Percentiles rank a stretch among this genome's conserved stretches.
phyloP scores from a whole-genome alignment of 768 basidiomycete genomes.

The Gelatoporia subvermispora region DNA sequence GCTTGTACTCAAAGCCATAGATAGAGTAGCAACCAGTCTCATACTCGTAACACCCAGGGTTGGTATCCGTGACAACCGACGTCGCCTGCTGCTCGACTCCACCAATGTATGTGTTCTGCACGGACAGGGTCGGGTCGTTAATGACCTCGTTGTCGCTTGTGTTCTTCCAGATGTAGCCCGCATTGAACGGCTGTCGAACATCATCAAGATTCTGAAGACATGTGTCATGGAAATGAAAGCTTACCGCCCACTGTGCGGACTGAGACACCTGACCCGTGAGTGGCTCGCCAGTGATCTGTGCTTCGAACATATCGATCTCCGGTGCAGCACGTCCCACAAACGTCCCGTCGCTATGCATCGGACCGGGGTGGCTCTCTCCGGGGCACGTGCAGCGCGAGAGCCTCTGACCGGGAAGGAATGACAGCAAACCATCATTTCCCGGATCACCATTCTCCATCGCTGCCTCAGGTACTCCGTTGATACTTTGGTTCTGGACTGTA shows the following conservation, averaged over 20 bases:
- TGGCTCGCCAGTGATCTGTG: slow-evolving; percentile 49
- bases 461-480: slow-evolving; percentile 56
- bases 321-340: slow-evolving; percentile 78
- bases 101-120: slow-evolving; percentile 63
- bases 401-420: slow-evolving; percentile 84
- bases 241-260: slow-evolving; percentile 76
- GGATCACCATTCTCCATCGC: slow-evolving; percentile 61
- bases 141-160: slow-evolving; percentile 56
- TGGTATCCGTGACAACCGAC: slow-evolving; percentile 63
- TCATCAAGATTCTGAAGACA: background rate
- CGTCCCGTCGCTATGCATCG: slow-evolving; percentile 67
- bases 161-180: slow-evolving; percentile 65
- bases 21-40: slow-evolving; percentile 57
- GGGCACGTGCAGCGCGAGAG: slow-evolving; percentile 86
- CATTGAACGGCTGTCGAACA: slow-evolving; percentile 61
- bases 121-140: slow-evolving; percentile 45
- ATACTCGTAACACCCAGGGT: slow-evolving; percentile 66
- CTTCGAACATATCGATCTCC: slow-evolving; percentile 90
- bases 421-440: slow-evolving; percentile 48
- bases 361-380: slow-evolving; percentile 85
- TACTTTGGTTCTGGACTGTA: slow-evolving; percentile 80
- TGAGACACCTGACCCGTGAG: slow-evolving; percentile 68
- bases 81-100: slow-evolving; percentile 74
- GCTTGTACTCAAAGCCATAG: slow-evolving; percentile 72
- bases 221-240: slow-evolving; percentile 24